Evolutionary conservation across 2,329 filamentous ascomycete genomes (phyloP).

Genomic region (Cephalotrichum gorgonifer): DNA sequence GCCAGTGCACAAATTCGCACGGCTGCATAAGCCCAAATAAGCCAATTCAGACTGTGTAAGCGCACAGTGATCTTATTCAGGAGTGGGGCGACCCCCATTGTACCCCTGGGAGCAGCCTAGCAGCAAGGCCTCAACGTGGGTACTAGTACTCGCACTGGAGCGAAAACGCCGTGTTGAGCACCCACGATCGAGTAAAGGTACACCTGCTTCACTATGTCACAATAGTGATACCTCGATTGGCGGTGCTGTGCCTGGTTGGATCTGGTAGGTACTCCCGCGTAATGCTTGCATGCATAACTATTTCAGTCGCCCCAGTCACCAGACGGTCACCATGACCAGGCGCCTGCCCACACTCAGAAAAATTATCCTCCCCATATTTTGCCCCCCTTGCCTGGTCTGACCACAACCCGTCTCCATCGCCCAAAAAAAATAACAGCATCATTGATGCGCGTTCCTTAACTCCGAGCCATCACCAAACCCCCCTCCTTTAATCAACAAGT

Average conservation of each 20-base stretch:
- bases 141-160: no score
- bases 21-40: no score
- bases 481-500: background rate
- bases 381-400: slow-evolving; percentile 1
- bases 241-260: background rate
- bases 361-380: slow-evolving; percentile 1
- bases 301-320: background rate
- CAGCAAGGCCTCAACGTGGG: no score
- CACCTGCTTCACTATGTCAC: background rate
- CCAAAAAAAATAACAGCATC: slow-evolving; percentile 1
- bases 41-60: no score
- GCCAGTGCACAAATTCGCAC: no score
- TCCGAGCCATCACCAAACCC: background rate
- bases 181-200: background rate
- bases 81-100: no score
- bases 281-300: background rate
- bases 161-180: no score
- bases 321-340: background rate
- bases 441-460: background rate
- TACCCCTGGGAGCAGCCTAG: no score
- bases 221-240: background rate
- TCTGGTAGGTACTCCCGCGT: no score
- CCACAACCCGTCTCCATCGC: background rate
- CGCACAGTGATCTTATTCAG: no score
- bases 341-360: slow-evolving; percentile 1